A percentile compares a stretch with the other conserved stretches of the same genome.
Conservation (phyloP, 2,329 filamentous ascomycete genomes). For the Xylariaceae sp. region DNA sequence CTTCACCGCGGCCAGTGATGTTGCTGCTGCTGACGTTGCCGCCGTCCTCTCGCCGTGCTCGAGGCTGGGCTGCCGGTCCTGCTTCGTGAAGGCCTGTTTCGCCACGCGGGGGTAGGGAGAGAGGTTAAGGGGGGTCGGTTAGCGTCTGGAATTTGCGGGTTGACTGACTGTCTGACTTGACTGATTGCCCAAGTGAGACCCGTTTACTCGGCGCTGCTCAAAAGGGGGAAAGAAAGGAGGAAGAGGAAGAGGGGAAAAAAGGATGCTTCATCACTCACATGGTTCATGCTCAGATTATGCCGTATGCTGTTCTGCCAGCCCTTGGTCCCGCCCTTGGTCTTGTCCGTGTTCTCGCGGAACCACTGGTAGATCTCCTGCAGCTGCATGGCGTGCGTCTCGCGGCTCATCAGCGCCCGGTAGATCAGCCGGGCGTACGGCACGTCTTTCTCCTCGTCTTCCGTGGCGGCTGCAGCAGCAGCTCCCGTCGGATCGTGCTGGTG, state of each 20-base stretch:
- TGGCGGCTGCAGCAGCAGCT: no score
- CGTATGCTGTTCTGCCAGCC: constrained; percentile 96
- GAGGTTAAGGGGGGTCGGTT: no score
- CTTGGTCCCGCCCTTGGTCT: constrained; percentile 54
- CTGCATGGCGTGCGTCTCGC: constrained; percentile 60
- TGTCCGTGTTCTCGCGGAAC: constrained; percentile 76
- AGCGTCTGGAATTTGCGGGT: no score
- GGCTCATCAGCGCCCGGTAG: constrained; percentile 63
- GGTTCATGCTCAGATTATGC: constrained; percentile 94
- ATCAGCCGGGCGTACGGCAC: constrained; percentile 80
- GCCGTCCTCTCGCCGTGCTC: no score
- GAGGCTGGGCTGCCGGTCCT: constrained; percentile 35
- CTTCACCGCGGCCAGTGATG: no score
- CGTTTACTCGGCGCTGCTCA: not conserved
- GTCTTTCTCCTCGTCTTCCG: constrained; percentile 33
- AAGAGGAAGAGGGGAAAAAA: no score
- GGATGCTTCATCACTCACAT: no score
- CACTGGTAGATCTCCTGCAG: constrained; percentile 85
- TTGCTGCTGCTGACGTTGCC: no score
- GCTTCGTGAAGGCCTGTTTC: constrained; percentile 34
- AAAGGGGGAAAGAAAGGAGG: constrained; percentile 15
- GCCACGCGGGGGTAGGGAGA: no score
- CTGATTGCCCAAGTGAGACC: no score
- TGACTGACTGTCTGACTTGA: no score
- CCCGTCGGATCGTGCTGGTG: no score